Conservation (phyloP, 805 yeast genomes). For the Yamadazyma takamatsuzukensis region DNA sequence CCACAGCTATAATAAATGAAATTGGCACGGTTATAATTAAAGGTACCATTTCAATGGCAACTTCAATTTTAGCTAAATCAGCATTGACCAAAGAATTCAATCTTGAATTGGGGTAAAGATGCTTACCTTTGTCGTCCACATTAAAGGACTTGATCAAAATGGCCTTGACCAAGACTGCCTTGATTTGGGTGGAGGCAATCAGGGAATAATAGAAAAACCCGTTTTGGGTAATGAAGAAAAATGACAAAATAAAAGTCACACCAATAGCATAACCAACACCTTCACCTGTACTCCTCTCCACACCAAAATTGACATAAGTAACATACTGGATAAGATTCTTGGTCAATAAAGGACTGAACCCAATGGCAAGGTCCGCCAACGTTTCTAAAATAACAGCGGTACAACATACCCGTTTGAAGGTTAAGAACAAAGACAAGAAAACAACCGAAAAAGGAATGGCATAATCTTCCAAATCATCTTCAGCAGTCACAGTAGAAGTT, state of each 20-base stretch:
- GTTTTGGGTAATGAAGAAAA: constrained; percentile 31
- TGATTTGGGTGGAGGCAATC: constrained; percentile 63
- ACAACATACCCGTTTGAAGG: constrained; percentile 1
- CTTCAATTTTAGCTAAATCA: constrained; percentile 75
- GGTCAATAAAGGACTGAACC: constrained; percentile 31
- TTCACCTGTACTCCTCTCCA: constrained; percentile 19
- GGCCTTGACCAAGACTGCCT: constrained; percentile 67
- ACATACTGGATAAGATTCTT: constrained; percentile 34
- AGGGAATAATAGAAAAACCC: constrained; percentile 59
- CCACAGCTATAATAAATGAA: constrained; percentile 57
- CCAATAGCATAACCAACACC: constrained; percentile 42
- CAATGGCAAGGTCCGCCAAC: constrained; percentile 19
- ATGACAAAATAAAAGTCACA: constrained; percentile 22
- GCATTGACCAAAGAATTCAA: constrained; percentile 76
- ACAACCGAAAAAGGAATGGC: constrained; percentile 17
- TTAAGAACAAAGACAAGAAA: constrained; percentile 1
- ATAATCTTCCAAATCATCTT: constrained; percentile 22
- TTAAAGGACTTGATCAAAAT: constrained; percentile 63
- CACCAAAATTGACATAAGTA: constrained; percentile 18
- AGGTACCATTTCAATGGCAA: constrained; percentile 63
- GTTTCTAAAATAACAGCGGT: constrained; percentile 17
- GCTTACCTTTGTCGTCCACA: constrained; percentile 53
- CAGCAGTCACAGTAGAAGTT: constrained; percentile 7
- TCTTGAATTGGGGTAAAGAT: constrained; percentile 60
- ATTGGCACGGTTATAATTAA: constrained; percentile 61